These are phyloP conservation scores for Aquilaria yunnanensis DNA, from an alignment of 345 rosid species.

Conservation along the genomic window DNA sequence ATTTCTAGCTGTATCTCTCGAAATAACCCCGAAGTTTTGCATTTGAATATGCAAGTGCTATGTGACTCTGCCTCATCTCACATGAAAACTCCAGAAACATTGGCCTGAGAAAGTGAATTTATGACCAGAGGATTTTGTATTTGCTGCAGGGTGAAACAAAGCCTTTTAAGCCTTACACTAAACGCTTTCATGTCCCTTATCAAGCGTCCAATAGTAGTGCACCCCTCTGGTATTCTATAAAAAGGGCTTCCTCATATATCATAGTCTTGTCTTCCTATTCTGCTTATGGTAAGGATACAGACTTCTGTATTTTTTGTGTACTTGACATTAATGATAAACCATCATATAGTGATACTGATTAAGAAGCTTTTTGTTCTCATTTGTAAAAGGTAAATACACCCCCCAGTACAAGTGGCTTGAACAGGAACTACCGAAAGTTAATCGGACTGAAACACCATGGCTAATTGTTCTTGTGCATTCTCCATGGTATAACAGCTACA, in stretches of 20 bases:
- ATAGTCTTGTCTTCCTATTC: constrained; percentile 87
- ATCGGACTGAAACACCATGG: constrained; percentile 89
- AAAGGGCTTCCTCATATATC: constrained; percentile 84
- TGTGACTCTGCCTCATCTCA: no score
- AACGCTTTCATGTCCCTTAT: constrained; percentile 71
- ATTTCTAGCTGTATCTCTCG: no score
- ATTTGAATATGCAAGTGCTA: no score
- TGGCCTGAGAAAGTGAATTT: no score
- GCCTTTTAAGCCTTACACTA: constrained; percentile 72
- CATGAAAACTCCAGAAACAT: no score
- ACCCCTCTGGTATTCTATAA: constrained; percentile 92
- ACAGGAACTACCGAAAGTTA: constrained; percentile 70
- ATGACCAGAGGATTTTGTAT: background rate
- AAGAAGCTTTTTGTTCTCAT: background rate
- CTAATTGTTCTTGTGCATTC: constrained; percentile 73
- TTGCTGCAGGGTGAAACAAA: constrained; percentile 67
- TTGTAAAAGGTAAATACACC: constrained; percentile 41
- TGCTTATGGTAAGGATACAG: constrained; percentile 52
- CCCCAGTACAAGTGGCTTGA: constrained; percentile 81
- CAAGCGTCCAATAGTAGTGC: constrained; percentile 57
- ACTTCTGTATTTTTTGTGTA: background rate
- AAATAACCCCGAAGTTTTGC: no score
- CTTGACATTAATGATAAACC: no score
- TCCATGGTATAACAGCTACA: constrained; percentile 94
- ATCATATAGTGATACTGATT: background rate